These are phyloP conservation scores for Aspergillus puulaauensis DNA, from an alignment of 2,329 filamentous ascomycete species.

Conservation along the genomic window DNA sequence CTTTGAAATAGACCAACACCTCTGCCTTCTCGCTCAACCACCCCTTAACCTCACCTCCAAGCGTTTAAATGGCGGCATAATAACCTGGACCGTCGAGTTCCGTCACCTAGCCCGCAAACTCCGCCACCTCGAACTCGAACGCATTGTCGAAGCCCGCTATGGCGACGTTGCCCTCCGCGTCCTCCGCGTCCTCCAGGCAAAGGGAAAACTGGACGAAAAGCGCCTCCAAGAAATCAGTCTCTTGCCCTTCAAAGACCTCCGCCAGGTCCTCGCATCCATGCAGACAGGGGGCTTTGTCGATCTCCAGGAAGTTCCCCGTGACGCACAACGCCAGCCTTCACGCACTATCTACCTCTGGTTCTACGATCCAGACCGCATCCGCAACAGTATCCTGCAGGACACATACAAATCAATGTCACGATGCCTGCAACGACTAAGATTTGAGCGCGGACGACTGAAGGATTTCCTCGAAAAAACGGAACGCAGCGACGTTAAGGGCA, in stretches of 20 bases:
- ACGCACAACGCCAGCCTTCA: constrained; percentile 76
- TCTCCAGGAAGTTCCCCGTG: constrained; percentile 89
- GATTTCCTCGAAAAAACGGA: constrained; percentile 78
- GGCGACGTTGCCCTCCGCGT: constrained; percentile 76
- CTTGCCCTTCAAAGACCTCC: constrained; percentile 81
- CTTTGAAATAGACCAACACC: constrained; percentile 40
- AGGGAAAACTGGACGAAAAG: constrained; percentile 95
- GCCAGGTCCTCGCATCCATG: constrained; percentile 80
- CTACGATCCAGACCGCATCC: constrained; percentile 74
- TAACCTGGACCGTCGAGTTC: constrained; percentile 84
- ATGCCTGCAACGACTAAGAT: constrained; percentile 74
- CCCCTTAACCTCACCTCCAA: constrained; percentile 39
- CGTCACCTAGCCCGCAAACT: constrained; percentile 68
- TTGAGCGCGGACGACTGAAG: constrained; percentile 70
- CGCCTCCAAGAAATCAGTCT: constrained; percentile 76
- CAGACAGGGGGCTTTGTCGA: constrained; percentile 84
- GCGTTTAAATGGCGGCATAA: constrained; percentile 50
- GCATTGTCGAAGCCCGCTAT: constrained; percentile 74
- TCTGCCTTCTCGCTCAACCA: constrained; percentile 51
- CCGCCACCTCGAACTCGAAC: constrained; percentile 76
- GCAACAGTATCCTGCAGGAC: constrained; percentile 71
- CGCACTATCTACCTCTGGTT: constrained; percentile 90
- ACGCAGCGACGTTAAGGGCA: constrained; percentile 79
- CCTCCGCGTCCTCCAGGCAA: constrained; percentile 78
- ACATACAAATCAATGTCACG: constrained; percentile 89